Conservation (phyloP, 352 stramenopile species). For the Globisporangium mamillatum region DNA sequence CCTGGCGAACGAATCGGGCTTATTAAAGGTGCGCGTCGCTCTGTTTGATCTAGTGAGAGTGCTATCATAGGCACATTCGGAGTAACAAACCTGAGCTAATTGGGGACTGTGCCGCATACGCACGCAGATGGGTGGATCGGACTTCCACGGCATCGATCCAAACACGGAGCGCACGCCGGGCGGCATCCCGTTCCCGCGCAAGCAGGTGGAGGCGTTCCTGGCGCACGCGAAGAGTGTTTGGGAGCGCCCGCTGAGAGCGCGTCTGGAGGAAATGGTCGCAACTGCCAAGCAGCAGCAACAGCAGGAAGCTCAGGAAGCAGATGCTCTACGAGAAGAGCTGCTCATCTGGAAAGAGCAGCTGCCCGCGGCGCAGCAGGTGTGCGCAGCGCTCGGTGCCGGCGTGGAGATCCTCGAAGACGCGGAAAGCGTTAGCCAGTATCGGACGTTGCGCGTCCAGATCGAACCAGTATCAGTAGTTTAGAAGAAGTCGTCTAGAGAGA, state of each 20-base stretch:
- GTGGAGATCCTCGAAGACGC: constrained; percentile 15
- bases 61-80: background rate
- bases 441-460: constrained; percentile 11
- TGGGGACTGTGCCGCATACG: background rate
- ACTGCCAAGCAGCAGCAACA: constrained; percentile 23
- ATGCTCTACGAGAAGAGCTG: constrained; percentile 27
- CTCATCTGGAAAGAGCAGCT: constrained; percentile 57
- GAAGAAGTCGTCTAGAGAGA: background rate
- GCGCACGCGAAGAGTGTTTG: constrained; percentile 65
- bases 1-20: constrained; percentile 64
- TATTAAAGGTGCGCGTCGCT: constrained; percentile 51
- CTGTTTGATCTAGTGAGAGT: background rate
- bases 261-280: constrained; percentile 31
- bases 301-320: background rate
- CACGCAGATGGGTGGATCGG: constrained; percentile 67
- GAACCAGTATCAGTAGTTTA: background rate
- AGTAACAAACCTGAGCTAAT: background rate
- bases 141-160: constrained; percentile 82
- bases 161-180: constrained; percentile 64
- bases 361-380: constrained; percentile 14
- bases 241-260: constrained; percentile 52
- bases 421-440: constrained; percentile 10
- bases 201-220: constrained; percentile 71
- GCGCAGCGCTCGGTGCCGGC: constrained; percentile 10
- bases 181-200: constrained; percentile 70